These are phyloP conservation scores for Botrytis porri DNA, from an alignment of 2,329 filamentous ascomycete genomes.

Conservation along the genomic window DNA sequence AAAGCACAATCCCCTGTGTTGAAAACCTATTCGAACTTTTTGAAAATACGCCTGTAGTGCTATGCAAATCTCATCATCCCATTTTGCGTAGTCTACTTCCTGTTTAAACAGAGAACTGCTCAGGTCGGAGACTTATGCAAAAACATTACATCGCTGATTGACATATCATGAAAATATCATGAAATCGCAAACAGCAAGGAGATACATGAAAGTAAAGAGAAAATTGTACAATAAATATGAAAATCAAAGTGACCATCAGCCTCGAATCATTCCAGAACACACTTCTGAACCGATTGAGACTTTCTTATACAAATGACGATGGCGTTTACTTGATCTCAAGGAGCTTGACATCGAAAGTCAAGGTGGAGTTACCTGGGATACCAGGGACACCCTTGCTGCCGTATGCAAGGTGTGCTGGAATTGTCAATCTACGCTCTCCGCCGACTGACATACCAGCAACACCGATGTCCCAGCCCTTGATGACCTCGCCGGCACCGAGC, in stretches of 20 bases:
- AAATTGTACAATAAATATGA: slow-evolving; percentile 35
- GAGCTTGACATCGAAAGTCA: slow-evolving; percentile 90
- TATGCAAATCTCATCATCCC: slow-evolving; percentile 38
- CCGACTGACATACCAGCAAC: slow-evolving; percentile 88
- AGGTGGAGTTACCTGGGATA: slow-evolving; percentile 86
- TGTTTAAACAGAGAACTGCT: slow-evolving; percentile 31
- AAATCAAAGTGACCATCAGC: slow-evolving; percentile 24
- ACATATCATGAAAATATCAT: slow-evolving; percentile 6
- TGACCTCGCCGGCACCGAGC: slow-evolving; percentile 90
- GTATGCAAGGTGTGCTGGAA: slow-evolving; percentile 85
- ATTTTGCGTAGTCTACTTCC: slow-evolving; percentile 34
- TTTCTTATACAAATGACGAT: neutral
- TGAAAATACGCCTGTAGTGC: slow-evolving; percentile 37
- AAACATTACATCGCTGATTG: slow-evolving; percentile 25
- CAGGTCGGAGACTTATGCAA: slow-evolving; percentile 38
- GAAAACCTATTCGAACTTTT: slow-evolving; percentile 33
- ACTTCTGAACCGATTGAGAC: neutral
- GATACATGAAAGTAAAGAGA: slow-evolving; percentile 25
- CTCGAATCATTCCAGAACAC: slow-evolving; percentile 24
- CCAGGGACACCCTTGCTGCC: slow-evolving; percentile 78
- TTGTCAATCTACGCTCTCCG: slow-evolving; percentile 87
- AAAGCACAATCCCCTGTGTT: slow-evolving; percentile 12
- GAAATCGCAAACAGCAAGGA: slow-evolving; percentile 18
- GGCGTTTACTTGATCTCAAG: slow-evolving; percentile 71
- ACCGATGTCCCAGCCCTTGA: slow-evolving; percentile 98